These are phyloP conservation scores for Obelidium mucronatum DNA, from an alignment of 192 early-diverging fungal genomes.

Conservation along the genomic window DNA sequence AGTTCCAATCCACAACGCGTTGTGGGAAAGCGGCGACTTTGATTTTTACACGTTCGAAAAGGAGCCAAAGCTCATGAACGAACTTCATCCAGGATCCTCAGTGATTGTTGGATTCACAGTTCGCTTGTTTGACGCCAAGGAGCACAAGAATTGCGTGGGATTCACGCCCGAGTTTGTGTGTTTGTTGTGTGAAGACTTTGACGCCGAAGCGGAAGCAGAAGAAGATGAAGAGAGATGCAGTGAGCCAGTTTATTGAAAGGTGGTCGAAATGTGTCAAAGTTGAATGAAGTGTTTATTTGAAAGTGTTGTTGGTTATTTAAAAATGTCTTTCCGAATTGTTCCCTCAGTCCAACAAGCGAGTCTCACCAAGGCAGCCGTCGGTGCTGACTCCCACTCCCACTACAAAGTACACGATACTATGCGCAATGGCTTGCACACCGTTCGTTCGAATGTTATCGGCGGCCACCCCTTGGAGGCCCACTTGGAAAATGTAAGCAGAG, in stretches of 20 bases:
- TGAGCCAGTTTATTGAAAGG: not conserved
- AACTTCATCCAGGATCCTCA: not conserved
- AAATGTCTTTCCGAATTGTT: constrained; percentile 36
- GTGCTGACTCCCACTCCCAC: constrained; percentile 56
- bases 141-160: not conserved
- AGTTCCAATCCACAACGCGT: not conserved
- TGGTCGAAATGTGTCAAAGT: too few relatives aligned
- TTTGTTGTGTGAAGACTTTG: not conserved
- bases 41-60: too few relatives aligned
- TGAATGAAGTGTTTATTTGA: too few relatives aligned
- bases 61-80: not conserved
- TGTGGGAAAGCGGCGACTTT: not conserved
- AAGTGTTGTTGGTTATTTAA: too few relatives aligned
- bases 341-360: constrained; percentile 26
- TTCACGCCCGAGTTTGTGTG: not conserved
- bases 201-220: not conserved
- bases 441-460: constrained; percentile 66
- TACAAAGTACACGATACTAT: constrained; percentile 87
- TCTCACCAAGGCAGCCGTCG: constrained; percentile 28
- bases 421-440: constrained; percentile 72
- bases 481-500: constrained; percentile 62
- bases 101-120: not conserved
- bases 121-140: not conserved
- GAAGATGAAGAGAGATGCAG: not conserved
- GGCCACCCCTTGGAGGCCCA: constrained; percentile 85